A percentile compares a stretch with the other conserved stretches of the same genome.
phyloP scores from a whole-genome alignment of 1,284 basidiomycete genomes.

The Leccinum insolens region DNA sequence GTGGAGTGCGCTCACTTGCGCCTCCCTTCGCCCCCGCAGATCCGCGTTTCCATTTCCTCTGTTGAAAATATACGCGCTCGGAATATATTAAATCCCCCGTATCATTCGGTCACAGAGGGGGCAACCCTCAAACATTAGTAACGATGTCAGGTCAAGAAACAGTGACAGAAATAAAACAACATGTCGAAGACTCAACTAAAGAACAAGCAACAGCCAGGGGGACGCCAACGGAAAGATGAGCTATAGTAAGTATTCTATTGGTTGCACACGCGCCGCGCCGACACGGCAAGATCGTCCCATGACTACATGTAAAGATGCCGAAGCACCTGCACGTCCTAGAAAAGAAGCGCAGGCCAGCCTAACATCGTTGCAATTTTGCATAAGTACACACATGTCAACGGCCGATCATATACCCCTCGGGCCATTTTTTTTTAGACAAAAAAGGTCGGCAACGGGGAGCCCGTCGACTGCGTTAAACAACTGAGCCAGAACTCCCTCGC shows the following conservation, averaged over 20 bases:
- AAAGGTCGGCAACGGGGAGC: not conserved
- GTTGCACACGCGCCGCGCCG: not conserved
- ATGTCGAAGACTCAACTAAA: not conserved
- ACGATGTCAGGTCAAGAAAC: not conserved
- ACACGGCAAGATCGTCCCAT: not conserved
- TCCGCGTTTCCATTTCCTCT: not conserved
- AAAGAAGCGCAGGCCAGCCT: not conserved
- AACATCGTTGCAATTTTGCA: not conserved
- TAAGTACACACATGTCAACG: constrained; percentile 12
- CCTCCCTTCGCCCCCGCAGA: not conserved
- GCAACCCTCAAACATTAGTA: not conserved
- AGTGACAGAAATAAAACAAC: not conserved
- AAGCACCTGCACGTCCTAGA: not conserved
- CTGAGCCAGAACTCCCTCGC: constrained; percentile 11
- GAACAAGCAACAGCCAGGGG: not conserved
- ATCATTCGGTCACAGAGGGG: not conserved
- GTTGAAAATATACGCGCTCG: not conserved
- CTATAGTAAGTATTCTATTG: not conserved
- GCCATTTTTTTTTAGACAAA: not conserved
- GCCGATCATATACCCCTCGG: constrained; percentile 1
- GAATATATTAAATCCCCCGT: not conserved
- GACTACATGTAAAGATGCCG: not conserved
- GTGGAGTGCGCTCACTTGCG: not conserved
- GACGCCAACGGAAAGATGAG: not conserved
- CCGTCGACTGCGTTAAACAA: constrained; percentile 1